Conservation (phyloP, 192 early-diverging fungal species). For the Mortierella antarctica region DNA sequence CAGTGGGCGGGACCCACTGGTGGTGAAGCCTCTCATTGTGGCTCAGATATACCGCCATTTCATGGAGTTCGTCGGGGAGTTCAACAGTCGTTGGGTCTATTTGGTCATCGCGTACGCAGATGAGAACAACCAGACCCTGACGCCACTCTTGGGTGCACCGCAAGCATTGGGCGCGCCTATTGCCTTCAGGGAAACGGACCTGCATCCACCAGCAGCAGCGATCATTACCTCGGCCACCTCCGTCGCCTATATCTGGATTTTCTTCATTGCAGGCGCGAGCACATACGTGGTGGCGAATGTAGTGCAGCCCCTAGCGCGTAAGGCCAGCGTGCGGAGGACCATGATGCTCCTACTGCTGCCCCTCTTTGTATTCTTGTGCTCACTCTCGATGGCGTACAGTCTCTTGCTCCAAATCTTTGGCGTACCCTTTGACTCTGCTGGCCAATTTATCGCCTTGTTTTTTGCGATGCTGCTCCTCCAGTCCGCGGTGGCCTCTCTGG, state of each 20-base stretch:
- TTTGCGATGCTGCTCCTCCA: slow-evolving; percentile 35
- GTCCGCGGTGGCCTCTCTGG: slow-evolving; percentile 33
- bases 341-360: slow-evolving; percentile 27
- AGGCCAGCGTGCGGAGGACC: slow-evolving; percentile 11
- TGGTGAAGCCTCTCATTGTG: slow-evolving; percentile 34
- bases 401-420: slow-evolving; percentile 33
- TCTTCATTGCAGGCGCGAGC: slow-evolving; percentile 37
- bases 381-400: slow-evolving; percentile 30
- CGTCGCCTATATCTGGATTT: slow-evolving; percentile 49
- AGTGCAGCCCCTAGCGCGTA: slow-evolving; percentile 18
- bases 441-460: slow-evolving; percentile 37
- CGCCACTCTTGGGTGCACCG: slow-evolving; percentile 10
- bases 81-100: slow-evolving; percentile 34
- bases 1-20: slow-evolving; percentile 32
- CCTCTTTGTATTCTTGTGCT: slow-evolving; percentile 20
- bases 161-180: slow-evolving; percentile 37
- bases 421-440: slow-evolving; percentile 23
- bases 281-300: slow-evolving; percentile 37
- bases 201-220: slow-evolving; percentile 26
- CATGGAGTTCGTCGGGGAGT: slow-evolving; percentile 24
- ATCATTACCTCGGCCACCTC: slow-evolving; percentile 46
- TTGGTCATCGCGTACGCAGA: slow-evolving; percentile 28
- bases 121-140: slow-evolving; percentile 15
- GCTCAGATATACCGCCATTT: slow-evolving; percentile 45
- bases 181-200: slow-evolving; percentile 36